Base-by-base conservation (phyloP, 2,329 filamentous ascomycete genomes). In the Plenodomus lindquistii region DNA sequence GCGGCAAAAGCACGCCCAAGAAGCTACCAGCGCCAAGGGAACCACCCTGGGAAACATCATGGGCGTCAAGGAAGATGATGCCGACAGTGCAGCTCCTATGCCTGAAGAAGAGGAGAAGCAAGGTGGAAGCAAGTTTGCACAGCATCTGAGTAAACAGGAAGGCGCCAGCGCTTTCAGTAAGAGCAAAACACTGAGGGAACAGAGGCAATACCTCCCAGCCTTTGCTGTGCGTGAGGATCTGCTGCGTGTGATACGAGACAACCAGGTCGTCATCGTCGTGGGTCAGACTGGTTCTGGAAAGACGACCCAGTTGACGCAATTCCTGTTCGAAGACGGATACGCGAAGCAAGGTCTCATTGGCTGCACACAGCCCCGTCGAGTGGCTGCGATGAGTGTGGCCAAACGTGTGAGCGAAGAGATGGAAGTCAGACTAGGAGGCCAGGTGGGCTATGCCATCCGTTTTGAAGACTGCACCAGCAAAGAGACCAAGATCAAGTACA, bases 321-420 rank as follows among this genome's bases (percentile, higher is more conserved):
- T 97, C 60, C 79, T 99, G 9, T 85, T 95, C 67, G 94, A 99
- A 72, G 94, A 97, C 63, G 95, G 95, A 1, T 99, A 97, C 69
- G 90, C 87, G 13, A 88, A 87, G 46, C 76, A 81, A 24, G 94
- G 94, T 40, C 86, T 97, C 81, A 97, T 99, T 61, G 93, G 91
- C 4, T 99, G 94, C 69, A 99, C 94, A 1, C 94, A 99, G 62
- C 94, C 94, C 43, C 85, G 94, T 63, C 89, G 94, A 79, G 95
- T 99, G 27, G 94, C 94, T 19, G 94, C 94, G 18, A 99, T 99
- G 94, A 97, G 92, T 75, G 94, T 99, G 21, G 94, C 94, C 2
- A 97, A 97, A 73, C 91, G 94, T 78, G 94, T 99, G 34, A 91
- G 90, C 48, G 94, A 99, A 75, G 94, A 99, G 75, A 99, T 99